These are phyloP conservation scores for Parachaetomium inaequale DNA, from an alignment of 495 filamentous ascomycete genomes.

Conservation along the genomic window DNA sequence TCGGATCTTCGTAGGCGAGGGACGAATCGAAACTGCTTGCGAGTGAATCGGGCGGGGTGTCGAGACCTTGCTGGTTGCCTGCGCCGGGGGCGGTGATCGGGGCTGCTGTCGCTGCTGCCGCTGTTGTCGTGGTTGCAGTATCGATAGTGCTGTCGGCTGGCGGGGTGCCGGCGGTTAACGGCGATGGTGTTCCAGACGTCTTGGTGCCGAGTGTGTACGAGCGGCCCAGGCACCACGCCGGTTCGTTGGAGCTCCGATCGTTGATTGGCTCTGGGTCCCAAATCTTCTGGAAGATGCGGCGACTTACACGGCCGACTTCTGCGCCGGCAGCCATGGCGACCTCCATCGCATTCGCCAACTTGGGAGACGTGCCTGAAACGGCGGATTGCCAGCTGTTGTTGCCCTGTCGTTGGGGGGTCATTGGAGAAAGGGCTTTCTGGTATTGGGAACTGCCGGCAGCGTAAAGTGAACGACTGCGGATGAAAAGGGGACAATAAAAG, in stretches of 20 bases:
- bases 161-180: constrained; percentile 27
- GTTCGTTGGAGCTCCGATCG: constrained; percentile 60
- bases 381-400: constrained; percentile 33
- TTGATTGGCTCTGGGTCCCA: constrained; percentile 94
- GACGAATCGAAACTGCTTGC: constrained; percentile 49
- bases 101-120: background rate
- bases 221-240: constrained; percentile 86
- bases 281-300: constrained; percentile 84
- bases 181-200: constrained; percentile 20
- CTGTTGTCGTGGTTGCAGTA: background rate
- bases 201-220: constrained; percentile 57
- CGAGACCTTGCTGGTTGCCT: constrained; percentile 22
- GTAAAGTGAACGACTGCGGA: background rate
- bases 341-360: constrained; percentile 39
- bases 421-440: background rate
- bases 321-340: constrained; percentile 39
- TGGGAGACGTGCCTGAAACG: constrained; percentile 28
- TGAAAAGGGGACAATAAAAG: too few species aligned
- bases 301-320: constrained; percentile 44
- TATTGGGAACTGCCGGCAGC: background rate
- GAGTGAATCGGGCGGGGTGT: constrained; percentile 47
- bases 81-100: background rate
- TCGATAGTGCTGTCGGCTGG: constrained; percentile 19
- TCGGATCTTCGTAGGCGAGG: constrained; percentile 46
- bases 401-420: constrained; percentile 23